A percentile compares a stretch with the other conserved stretches of the same genome.
These are phyloP conservation scores for Amphibolis antarctica DNA, from an alignment of 106 monocot species.

Conservation along the genomic window DNA sequence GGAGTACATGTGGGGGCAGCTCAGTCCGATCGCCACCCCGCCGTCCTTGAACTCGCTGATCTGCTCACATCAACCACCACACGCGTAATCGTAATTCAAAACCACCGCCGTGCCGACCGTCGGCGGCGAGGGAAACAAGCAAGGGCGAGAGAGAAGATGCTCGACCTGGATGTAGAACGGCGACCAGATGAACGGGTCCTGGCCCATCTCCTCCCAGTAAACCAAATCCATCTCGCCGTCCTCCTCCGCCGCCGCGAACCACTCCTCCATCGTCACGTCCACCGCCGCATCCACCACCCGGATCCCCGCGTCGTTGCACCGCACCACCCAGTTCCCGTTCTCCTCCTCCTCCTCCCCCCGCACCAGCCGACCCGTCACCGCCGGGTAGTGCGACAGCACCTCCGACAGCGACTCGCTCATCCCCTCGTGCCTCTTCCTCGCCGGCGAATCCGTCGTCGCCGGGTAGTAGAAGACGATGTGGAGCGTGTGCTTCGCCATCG, in stretches of 20 bases:
- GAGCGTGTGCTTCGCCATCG: conserved; percentile 54
- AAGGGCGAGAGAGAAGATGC: too few species aligned
- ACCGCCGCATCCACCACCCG: conserved; percentile 48
- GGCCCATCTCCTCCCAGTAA: conserved; percentile 45
- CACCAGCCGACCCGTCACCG: conserved; percentile 49
- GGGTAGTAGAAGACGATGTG: conserved; percentile 62
- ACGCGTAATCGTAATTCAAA: neutral
- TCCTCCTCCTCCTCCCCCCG: conserved; percentile 19
- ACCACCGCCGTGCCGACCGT: too few species aligned
- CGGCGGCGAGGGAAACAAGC: too few species aligned
- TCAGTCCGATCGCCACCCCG: conserved; percentile 51
- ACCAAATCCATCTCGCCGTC: conserved; percentile 52
- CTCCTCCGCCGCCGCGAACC: conserved; percentile 36
- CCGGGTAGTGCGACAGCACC: conserved; percentile 60
- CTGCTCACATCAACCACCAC: conserved; percentile 16
- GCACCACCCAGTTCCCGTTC: conserved; percentile 43
- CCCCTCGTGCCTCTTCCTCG: conserved; percentile 10
- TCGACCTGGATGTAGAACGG: conserved; percentile 71
- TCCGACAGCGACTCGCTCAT: conserved; percentile 74
- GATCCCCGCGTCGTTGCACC: conserved; percentile 82
- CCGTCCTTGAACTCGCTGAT: conserved; percentile 62
- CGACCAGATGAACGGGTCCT: conserved; percentile 61
- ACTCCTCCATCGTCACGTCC: conserved; percentile 36
- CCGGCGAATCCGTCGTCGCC: neutral
- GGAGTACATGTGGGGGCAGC: conserved; percentile 71